Percentiles rank a stretch among this genome's conserved stretches.
These are phyloP conservation scores for Pestalotiopsis sp. DNA, from an alignment of 2,329 filamentous ascomycete species.

Conservation along the genomic window DNA sequence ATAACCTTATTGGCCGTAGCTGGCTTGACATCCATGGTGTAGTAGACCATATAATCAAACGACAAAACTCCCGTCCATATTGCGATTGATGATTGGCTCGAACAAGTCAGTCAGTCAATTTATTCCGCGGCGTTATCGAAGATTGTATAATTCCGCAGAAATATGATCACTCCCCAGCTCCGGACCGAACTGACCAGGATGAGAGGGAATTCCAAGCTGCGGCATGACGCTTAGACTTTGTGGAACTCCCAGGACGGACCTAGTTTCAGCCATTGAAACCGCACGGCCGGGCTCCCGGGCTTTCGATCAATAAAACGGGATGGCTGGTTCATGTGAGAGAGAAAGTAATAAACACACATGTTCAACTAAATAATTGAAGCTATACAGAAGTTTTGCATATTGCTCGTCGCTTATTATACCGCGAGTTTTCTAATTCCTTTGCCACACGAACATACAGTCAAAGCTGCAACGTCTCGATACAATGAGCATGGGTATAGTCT, in stretches of 20 bases:
- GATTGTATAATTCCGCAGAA: not conserved
- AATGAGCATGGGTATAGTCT: constrained; percentile 21
- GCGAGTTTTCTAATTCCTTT: not conserved
- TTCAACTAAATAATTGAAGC: not conserved
- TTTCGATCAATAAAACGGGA: not conserved
- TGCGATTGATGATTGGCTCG: not conserved
- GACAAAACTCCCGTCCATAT: not conserved
- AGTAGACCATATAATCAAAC: not conserved
- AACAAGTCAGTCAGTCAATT: not conserved
- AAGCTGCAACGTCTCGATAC: not conserved
- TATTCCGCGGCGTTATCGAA: not conserved
- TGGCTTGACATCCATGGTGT: not conserved
- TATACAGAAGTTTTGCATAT: not conserved
- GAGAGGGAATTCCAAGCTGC: not conserved
- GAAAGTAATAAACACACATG: not conserved
- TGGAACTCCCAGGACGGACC: not conserved
- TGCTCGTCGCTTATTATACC: not conserved
- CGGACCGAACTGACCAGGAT: not conserved
- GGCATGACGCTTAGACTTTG: not conserved
- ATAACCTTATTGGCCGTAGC: not conserved
- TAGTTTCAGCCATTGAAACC: not conserved
- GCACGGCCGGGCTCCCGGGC: not conserved
- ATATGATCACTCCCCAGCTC: not conserved
- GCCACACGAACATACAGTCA: not conserved
- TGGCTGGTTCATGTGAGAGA: not conserved